These are phyloP conservation scores for Syncephalastrum monosporum DNA, from an alignment of 371 early-diverging fungal genomes.

Conservation along the genomic window DNA sequence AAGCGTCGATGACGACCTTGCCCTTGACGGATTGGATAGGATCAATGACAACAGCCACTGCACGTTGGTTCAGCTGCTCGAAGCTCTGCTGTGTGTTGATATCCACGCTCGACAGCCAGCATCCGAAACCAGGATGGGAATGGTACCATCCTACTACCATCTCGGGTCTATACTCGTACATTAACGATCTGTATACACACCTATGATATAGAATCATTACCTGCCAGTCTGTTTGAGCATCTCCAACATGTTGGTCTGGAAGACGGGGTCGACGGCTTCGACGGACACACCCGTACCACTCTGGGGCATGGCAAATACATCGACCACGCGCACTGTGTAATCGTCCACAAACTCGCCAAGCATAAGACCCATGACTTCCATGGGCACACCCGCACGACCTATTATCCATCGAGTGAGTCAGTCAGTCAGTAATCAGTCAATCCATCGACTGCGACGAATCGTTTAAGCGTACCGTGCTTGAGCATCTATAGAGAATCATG, in stretches of 20 bases:
- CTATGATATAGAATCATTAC: conserved; percentile 35
- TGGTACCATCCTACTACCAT: conserved; percentile 99
- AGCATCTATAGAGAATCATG: conserved; percentile 66
- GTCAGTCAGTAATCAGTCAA: not conserved
- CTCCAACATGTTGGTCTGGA: conserved; percentile 99
- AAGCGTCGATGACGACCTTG: conserved; percentile 99
- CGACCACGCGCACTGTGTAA: conserved; percentile 99
- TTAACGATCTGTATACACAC: not conserved
- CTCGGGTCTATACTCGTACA: conserved; percentile 74
- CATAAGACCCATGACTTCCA: conserved; percentile 99
- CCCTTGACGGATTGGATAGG: conserved; percentile 99
- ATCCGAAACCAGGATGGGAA: conserved; percentile 99
- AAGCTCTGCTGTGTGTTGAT: conserved; percentile 99
- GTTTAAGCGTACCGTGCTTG: conserved; percentile 72
- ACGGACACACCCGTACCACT: conserved; percentile 99
- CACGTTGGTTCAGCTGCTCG: conserved; percentile 95
- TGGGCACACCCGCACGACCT: conserved; percentile 99
- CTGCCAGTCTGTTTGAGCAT: conserved; percentile 99
- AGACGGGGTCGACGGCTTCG: conserved; percentile 99
- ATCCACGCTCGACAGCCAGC: conserved; percentile 99
- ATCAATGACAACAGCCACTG: conserved; percentile 99
- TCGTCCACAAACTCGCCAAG: conserved; percentile 99
- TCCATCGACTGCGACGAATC: not conserved
- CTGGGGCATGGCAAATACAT: conserved; percentile 99
- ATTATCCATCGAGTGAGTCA: conserved; percentile 5